Base-by-base conservation (phyloP, 208 protist species). In the Crithidia thermophila region DNA sequence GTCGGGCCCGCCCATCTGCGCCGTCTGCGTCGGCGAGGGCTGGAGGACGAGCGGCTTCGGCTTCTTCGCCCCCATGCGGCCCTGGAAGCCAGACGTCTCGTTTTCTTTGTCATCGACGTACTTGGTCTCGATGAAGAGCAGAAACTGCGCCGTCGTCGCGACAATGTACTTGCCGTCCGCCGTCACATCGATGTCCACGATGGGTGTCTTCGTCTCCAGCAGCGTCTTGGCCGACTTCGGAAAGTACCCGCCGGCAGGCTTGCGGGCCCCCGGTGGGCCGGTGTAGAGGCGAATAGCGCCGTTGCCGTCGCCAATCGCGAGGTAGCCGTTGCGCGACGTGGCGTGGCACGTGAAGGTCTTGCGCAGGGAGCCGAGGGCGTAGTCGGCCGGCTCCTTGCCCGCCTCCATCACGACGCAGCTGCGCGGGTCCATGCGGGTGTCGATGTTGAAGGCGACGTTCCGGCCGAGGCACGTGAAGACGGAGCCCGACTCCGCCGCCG, bases 391-490 rank as follows among this genome's bases (percentile, higher is more conserved):
- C 8, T 34, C 52, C 39, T 79, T 77, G 13, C 72, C 79, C 16
- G 67, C 58, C 58, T 91, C 79, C 53, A 72, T 57, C 27, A 87
- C 62, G 37, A 86, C 56, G 43, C 75, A 82, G 27, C 51, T 53
- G 33, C 72, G 59, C n/a, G 81, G 79, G 58, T 85, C 53, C 57
- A 91, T 75, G 40, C 85, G 81, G n/a, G 76, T 71, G 66, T 91
- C 85, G 52, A 88, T 75, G 58, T 88, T 88, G 59, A 91, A 88
- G 59, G 79, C 82, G 46, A 79, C 79, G 39, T 82, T 81, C 59
- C 65, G 46, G 37, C 67, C 34, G 0, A 88, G 74, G 49, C 81
- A 88, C 13, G 85, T 88, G 55, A 80, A 86, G 30, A 91, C 69
- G 23, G 43, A 34, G 4, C 77, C 70, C 8, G 55, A 66, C 20